These are phyloP conservation scores for Fusarium lateritium DNA, from an alignment of 2,329 filamentous ascomycete species.

Conservation along the genomic window DNA sequence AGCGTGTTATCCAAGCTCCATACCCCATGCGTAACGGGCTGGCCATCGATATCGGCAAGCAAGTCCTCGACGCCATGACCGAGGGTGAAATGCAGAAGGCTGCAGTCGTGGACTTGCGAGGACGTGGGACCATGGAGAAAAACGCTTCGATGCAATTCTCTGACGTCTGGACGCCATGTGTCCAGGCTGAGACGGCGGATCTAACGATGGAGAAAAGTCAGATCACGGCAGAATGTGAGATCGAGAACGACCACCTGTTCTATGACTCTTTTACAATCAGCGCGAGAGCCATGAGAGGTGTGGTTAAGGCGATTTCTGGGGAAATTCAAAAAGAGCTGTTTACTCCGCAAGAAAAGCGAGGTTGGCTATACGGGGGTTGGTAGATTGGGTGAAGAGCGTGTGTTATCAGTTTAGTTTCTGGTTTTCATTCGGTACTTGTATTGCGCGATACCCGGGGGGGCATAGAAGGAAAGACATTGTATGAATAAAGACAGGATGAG, in stretches of 20 bases:
- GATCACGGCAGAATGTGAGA: conserved; percentile 54
- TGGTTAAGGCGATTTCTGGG: conserved; percentile 37
- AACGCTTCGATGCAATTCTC: conserved; percentile 56
- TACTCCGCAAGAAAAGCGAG: conserved; percentile 18
- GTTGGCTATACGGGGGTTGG: conserved; percentile 41
- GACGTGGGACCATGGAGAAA: conserved; percentile 57
- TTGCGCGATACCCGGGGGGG: conserved; percentile 29
- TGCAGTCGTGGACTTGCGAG: conserved; percentile 60
- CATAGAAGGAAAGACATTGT: conserved; percentile 1
- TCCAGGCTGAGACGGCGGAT: conserved; percentile 44
- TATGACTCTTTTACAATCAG: conserved; percentile 65
- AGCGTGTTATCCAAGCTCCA: conserved; percentile 50
- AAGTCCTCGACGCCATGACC: conserved; percentile 61
- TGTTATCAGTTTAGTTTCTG: conserved; percentile 4
- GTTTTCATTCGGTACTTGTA: conserved; percentile 9
- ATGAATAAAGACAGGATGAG: conserved; percentile 13
- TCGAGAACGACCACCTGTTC: conserved; percentile 65
- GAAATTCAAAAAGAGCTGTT: conserved; percentile 48
- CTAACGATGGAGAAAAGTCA: conserved; percentile 29
- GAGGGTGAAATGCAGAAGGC: conserved; percentile 63
- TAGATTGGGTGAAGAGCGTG: conserved; percentile 3
- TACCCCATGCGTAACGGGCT: conserved; percentile 60
- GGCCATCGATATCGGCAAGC: conserved; percentile 58
- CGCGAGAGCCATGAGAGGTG: conserved; percentile 51
- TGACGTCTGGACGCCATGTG: conserved; percentile 62